phyloP scores from a whole-genome alignment of 2,329 filamentous ascomycete genomes.

The Pseudocercospora musae region DNA sequence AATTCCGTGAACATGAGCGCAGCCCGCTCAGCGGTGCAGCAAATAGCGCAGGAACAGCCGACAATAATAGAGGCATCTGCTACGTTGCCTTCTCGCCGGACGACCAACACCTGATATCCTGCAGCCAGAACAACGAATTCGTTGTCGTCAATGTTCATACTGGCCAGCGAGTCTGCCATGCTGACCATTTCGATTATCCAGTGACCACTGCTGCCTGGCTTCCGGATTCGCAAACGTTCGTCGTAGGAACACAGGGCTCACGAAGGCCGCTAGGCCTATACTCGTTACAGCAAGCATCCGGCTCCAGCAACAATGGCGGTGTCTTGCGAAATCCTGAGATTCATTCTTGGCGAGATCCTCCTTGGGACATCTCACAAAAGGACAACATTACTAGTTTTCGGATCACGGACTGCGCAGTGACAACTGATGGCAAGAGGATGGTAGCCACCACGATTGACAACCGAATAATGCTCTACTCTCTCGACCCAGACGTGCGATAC shows the following conservation, averaged over 20 bases:
- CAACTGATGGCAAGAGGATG: slow-evolving; percentile 72
- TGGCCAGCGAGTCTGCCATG: slow-evolving; percentile 60
- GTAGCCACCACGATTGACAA: slow-evolving; percentile 71
- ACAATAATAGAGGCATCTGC: slow-evolving; percentile 57
- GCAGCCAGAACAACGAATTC: slow-evolving; percentile 48
- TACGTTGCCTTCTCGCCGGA: slow-evolving; percentile 91
- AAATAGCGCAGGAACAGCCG: slow-evolving; percentile 8
- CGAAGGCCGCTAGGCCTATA: slow-evolving; percentile 62
- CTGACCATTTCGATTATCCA: slow-evolving; percentile 73
- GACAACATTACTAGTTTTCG: slow-evolving; percentile 58
- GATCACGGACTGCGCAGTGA: slow-evolving; percentile 81
- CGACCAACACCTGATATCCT: slow-evolving; percentile 79
- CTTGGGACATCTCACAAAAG: slow-evolving; percentile 52
- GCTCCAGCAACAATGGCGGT: slow-evolving; percentile 13
- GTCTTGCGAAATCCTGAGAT: slow-evolving; percentile 30
- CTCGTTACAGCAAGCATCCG: slow-evolving; percentile 19
- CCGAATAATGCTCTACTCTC: slow-evolving; percentile 69
- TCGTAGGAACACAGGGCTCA: slow-evolving; percentile 73
- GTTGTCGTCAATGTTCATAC: slow-evolving; percentile 32
- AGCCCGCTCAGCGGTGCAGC: slow-evolving; percentile 15
- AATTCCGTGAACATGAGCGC: slow-evolving; percentile 35
- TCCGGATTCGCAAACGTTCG: slow-evolving; percentile 70
- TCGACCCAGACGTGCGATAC: slow-evolving; percentile 67
- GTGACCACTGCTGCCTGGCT: slow-evolving; percentile 91
- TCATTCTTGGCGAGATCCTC: slow-evolving; percentile 47